These are phyloP conservation scores for Aristolochia contorta DNA, from an alignment of 164 flowering plant genomes.

Conservation along the genomic window DNA sequence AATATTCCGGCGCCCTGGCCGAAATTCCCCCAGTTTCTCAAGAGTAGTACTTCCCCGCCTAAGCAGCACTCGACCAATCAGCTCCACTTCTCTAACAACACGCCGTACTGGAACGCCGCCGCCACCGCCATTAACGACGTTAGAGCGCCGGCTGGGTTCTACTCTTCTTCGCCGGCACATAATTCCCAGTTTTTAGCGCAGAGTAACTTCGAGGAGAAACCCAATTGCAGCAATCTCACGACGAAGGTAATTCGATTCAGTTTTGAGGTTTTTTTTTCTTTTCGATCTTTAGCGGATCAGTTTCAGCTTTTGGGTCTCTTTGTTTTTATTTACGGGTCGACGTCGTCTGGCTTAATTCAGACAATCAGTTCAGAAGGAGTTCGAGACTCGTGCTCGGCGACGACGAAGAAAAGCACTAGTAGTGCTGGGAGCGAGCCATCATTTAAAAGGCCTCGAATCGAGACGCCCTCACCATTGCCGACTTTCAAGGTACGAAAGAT, in stretches of 20 bases:
- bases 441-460: constrained; percentile 56
- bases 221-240: constrained; percentile 23
- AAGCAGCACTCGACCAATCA: constrained; percentile 31
- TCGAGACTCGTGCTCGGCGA: constrained; percentile 32
- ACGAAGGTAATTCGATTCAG: constrained; percentile 32
- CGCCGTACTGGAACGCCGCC: constrained; percentile 64
- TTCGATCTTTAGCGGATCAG: not conserved
- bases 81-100: constrained; percentile 62
- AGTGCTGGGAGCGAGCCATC: constrained; percentile 40
- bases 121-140: constrained; percentile 17
- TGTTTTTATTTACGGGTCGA: constrained; percentile 10
- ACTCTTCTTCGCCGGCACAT: constrained; percentile 22
- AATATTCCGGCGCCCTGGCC: constrained; percentile 30
- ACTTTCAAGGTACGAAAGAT: constrained; percentile 44
- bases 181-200: constrained; percentile 22
- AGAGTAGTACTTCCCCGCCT: constrained; percentile 28
- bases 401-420: constrained; percentile 37
- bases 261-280: not conserved
- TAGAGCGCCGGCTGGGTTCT: constrained; percentile 13
- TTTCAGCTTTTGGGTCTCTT: not conserved
- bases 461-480: constrained; percentile 60
- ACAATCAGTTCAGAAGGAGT: constrained; percentile 26
- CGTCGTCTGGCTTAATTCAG: constrained; percentile 8
- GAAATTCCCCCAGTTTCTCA: constrained; percentile 45
- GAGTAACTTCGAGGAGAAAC: constrained; percentile 27